Evolutionary conservation across 2,329 filamentous ascomycete species (phyloP), one percentile per base, ranked within the genome.

Genomic region (Ophiostoma piceae): DNA sequence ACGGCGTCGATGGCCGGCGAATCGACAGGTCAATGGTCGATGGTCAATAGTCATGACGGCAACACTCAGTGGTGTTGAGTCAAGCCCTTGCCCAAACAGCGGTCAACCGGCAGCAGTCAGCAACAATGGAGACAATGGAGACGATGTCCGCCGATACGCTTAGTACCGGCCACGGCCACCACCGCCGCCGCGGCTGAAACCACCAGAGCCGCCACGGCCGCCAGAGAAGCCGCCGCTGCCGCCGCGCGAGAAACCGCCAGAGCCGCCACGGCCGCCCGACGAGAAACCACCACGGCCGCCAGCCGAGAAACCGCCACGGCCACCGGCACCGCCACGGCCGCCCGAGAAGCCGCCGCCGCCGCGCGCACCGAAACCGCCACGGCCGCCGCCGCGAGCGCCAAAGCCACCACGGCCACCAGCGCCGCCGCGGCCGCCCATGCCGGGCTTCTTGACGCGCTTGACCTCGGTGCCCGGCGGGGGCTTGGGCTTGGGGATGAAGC

Each of bases 401-500:
- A 65, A 65, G 9, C 62, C 62, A 16, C 62, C 62, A 65, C 62
- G 62, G 11, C 74, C 73, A 62, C 75, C 72, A 35, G 71, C 72
- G 19, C 62, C 62, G 37, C 77, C 75, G n/a, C 77, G 74, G n/a
- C 77, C 75, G 32, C 75, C 70, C 14, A 77, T 75, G n/a, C 78
- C 78, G 82, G 90, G 90, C 71, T 89, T 84, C 82, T 91, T 92
- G 73, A 75, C 77, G 68, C 78, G 76, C 74, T 77, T 78, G 78
- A 84, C 85, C 81, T 85, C 80, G 72, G 89, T 87, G 77, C 90
- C 90, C 74, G 84, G 84, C 43, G 83, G 82, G 68, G 84, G 83
- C 84, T 97, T 97, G 69, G 94, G 94, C 85, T 94, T 97, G 74
- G 95, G 95, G 71, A 98, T 84, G 86, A 99, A 99, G 85, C 91